A percentile compares a stretch with the other conserved stretches of the same genome.
Conservation (phyloP, 78 protist genomes). For the Acrasis kona region DNA sequence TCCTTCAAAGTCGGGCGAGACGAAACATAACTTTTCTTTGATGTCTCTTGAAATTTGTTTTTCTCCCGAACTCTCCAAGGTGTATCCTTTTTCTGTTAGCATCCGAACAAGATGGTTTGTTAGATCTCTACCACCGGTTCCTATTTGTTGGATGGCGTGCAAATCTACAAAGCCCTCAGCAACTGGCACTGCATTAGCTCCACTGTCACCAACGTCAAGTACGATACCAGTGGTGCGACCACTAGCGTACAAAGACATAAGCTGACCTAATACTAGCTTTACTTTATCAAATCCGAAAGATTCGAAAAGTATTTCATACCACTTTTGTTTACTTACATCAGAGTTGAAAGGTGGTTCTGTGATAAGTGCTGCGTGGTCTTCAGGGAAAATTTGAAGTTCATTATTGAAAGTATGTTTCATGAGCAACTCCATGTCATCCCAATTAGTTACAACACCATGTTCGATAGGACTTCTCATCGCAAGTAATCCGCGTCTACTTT, state of each 20-base stretch:
- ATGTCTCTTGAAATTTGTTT: conserved; percentile 78
- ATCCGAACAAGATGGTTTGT: conserved; percentile 54
- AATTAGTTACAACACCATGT: conserved; percentile 88
- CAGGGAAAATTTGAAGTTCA: conserved; percentile 50
- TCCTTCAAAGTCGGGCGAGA: conserved; percentile 26
- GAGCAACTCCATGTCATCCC: conserved; percentile 85
- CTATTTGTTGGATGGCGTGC: conserved; percentile 43
- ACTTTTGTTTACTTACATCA: not conserved
- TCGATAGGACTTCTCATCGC: conserved; percentile 84
- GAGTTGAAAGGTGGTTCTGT: too few relatives aligned
- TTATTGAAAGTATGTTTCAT: conserved; percentile 88
- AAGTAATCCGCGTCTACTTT: conserved; percentile 61
- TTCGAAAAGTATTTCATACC: not conserved
- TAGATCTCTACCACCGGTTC: conserved; percentile 20
- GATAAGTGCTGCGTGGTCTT: not conserved
- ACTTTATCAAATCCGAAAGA: too few relatives aligned
- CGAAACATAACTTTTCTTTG: conserved; percentile 74
- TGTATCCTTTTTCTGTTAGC: conserved; percentile 65
- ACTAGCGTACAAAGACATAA: conserved; percentile 28
- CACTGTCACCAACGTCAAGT: conserved; percentile 95
- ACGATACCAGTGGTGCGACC: conserved; percentile 69
- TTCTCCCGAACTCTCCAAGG: conserved; percentile 73
- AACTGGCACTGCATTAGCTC: conserved; percentile 87
- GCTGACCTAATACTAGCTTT: too few relatives aligned
- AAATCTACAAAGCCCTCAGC: conserved; percentile 69